phyloP scores from a whole-genome alignment of 2,329 filamentous ascomycete genomes.

The Sporothrix phasma region DNA sequence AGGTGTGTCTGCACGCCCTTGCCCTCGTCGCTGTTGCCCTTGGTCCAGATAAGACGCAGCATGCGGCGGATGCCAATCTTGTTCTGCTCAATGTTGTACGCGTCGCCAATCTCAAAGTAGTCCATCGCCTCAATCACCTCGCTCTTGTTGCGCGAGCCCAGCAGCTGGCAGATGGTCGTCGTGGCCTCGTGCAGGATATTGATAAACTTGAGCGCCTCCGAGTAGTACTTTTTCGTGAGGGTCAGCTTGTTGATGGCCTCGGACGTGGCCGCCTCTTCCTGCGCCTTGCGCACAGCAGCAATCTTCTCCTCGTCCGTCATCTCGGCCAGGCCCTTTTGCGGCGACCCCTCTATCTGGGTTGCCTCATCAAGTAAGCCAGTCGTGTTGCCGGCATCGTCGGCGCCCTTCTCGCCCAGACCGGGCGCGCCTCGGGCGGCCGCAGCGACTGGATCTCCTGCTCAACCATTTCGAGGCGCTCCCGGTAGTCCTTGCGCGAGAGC shows the following conservation, averaged over 20 bases:
- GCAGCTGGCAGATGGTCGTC: slow-evolving; percentile 68
- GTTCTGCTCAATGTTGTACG: slow-evolving; percentile 91
- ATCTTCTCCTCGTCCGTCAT: slow-evolving; percentile 74
- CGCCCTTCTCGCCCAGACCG: slow-evolving; percentile 57
- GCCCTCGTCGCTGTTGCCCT: slow-evolving; percentile 97
- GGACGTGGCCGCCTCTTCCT: slow-evolving; percentile 78
- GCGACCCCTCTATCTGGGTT: slow-evolving; percentile 66
- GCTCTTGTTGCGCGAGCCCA: slow-evolving; percentile 93
- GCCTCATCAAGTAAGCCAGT: slow-evolving; percentile 77
- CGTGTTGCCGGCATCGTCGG: slow-evolving; percentile 38
- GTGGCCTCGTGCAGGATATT: slow-evolving; percentile 81
- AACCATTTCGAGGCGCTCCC: slow-evolving; percentile 67
- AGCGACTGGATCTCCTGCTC: slow-evolving; percentile 73
- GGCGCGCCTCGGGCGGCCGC: slow-evolving; percentile 64
- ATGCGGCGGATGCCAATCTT: slow-evolving; percentile 88
- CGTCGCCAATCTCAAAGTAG: slow-evolving; percentile 90
- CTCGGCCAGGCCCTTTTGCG: slow-evolving; percentile 41
- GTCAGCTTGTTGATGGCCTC: slow-evolving; percentile 83
- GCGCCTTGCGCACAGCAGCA: slow-evolving; percentile 65
- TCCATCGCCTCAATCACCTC: slow-evolving; percentile 99
- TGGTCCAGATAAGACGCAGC: slow-evolving; percentile 97
- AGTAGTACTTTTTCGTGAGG: slow-evolving; percentile 79
- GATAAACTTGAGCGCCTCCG: slow-evolving; percentile 89
- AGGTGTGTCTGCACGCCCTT: slow-evolving; percentile 95
- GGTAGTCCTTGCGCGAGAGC: slow-evolving; percentile 78